Evolutionary conservation across 1,284 basidiomycete genomes (phyloP).

Genomic region (Ceratobasidium sp.): DNA sequence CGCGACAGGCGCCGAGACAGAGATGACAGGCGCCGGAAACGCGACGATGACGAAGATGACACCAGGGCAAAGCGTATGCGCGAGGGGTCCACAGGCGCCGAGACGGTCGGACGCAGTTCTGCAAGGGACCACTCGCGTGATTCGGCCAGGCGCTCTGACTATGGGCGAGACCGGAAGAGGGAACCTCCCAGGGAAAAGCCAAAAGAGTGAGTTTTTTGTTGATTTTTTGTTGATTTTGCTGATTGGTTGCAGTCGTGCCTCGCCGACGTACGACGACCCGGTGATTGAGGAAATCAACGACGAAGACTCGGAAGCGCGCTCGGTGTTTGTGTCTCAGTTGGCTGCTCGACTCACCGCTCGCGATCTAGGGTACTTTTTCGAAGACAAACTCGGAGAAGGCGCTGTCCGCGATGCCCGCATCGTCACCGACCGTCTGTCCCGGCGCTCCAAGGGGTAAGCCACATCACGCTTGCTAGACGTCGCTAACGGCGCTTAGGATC

Average conservation of each 20-base stretch:
- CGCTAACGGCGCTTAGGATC: conserved; percentile 59
- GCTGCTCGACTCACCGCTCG: conserved; percentile 92
- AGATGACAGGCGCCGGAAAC: conserved; percentile 67
- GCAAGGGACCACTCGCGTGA: conserved; percentile 45
- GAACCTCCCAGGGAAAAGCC: conserved; percentile 57
- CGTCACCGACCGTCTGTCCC: conserved; percentile 90
- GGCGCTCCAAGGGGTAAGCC: conserved; percentile 91
- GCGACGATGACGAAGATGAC: conserved; percentile 60
- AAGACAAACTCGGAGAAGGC: conserved; percentile 91
- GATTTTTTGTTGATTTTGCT: neutral
- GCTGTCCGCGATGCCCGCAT: conserved; percentile 94
- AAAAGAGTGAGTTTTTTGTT: conserved; percentile 49
- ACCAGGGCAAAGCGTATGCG: conserved; percentile 42
- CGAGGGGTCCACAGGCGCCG: conserved; percentile 37
- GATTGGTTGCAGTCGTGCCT: conserved; percentile 60
- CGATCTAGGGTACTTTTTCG: conserved; percentile 98
- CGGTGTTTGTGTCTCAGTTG: conserved; percentile 98
- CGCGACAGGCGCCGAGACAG: conserved; percentile 55
- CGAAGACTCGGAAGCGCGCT: conserved; percentile 93
- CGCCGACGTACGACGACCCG: conserved; percentile 74
- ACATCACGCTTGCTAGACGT: neutral
- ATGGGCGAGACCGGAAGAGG: conserved; percentile 62
- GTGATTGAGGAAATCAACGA: conserved; percentile 67
- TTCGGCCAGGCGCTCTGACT: conserved; percentile 49
- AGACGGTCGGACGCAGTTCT: conserved; percentile 51